phyloP scores from a whole-genome alignment of 2,329 filamentous ascomycete species.

The Paracorniculantispora psalliotae region DNA sequence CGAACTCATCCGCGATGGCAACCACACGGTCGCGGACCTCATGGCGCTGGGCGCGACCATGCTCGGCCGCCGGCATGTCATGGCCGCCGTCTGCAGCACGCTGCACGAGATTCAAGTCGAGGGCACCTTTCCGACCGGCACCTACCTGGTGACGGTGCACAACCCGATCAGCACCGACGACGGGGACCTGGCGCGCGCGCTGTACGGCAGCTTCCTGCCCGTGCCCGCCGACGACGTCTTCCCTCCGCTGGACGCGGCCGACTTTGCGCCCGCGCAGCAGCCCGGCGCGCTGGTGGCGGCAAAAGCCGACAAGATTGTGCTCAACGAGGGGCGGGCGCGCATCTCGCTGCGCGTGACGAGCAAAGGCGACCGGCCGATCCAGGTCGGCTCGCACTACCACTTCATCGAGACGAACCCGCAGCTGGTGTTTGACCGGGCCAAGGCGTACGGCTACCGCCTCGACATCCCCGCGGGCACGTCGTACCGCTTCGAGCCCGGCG shows the following conservation, averaged over 20 bases:
- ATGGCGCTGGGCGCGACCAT: constrained; percentile 89
- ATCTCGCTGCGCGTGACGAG: constrained; percentile 75
- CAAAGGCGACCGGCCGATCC: constrained; percentile 78
- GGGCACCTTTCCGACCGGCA: constrained; percentile 85
- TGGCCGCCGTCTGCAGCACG: constrained; percentile 73
- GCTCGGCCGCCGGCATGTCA: constrained; percentile 87
- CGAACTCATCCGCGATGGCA: constrained; percentile 95
- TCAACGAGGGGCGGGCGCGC: constrained; percentile 72
- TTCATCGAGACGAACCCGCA: constrained; percentile 93
- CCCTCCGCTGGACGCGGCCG: constrained; percentile 54
- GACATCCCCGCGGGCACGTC: constrained; percentile 91
- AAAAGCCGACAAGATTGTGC: constrained; percentile 54
- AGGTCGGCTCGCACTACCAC: constrained; percentile 80
- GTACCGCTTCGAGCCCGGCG: constrained; percentile 89
- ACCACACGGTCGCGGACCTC: constrained; percentile 85
- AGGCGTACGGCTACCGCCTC: constrained; percentile 77
- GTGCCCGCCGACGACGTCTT: constrained; percentile 66
- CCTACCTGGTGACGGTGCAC: constrained; percentile 91
- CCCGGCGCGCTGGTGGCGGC: constrained; percentile 75
- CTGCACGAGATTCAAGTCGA: constrained; percentile 87
- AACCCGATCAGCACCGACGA: constrained; percentile 82
- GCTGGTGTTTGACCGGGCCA: constrained; percentile 79
- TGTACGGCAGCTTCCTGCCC: constrained; percentile 89
- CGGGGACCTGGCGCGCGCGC: constrained; percentile 76
- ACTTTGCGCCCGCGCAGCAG: constrained; percentile 62